These are phyloP conservation scores for Trypanosomatidae sp. DNA, from an alignment of 208 protist genomes.

Conservation along the genomic window DNA sequence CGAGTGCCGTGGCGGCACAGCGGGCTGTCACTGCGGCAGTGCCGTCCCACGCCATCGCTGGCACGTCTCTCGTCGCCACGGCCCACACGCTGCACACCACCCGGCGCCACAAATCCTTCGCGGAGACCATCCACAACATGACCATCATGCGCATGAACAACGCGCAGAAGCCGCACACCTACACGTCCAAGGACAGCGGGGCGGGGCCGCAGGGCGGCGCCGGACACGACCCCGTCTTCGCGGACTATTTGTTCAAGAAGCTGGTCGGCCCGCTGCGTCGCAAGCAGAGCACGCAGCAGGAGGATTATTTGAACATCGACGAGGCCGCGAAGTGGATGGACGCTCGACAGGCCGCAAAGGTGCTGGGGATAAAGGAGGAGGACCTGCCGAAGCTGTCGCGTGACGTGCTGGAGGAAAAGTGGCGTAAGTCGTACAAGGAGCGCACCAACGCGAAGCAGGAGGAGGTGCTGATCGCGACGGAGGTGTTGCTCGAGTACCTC, in stretches of 20 bases:
- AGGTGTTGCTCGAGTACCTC: constrained; percentile 87
- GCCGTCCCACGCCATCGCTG: no score
- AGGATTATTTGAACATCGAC: constrained; percentile 75
- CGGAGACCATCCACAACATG: constrained; percentile 35
- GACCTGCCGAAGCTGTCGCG: constrained; percentile 63
- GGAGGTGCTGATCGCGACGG: constrained; percentile 78
- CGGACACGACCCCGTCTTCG: constrained; percentile 40
- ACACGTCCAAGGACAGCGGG: constrained; percentile 46
- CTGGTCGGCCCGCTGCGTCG: constrained; percentile 58
- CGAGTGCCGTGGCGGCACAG: no score
- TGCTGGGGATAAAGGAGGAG: constrained; percentile 74
- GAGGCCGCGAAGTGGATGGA: constrained; percentile 87
- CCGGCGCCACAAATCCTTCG: constrained; percentile 36
- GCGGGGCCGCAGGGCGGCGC: constrained; percentile 29
- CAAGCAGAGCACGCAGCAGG: constrained; percentile 50
- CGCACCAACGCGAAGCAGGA: constrained; percentile 59
- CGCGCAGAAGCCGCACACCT: constrained; percentile 29
- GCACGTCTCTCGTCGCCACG: not conserved
- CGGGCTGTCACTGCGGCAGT: no score
- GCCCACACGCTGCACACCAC: constrained; percentile 5
- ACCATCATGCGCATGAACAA: constrained; percentile 41
- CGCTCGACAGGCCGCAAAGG: constrained; percentile 71
- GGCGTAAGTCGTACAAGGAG: constrained; percentile 57
- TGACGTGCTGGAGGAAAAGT: constrained; percentile 53
- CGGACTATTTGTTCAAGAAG: constrained; percentile 26